A percentile compares a stretch with the other conserved stretches of the same genome.
Evolutionary conservation across 2,329 filamentous ascomycete species (phyloP).

Genomic region (Trichoderma sp.): DNA sequence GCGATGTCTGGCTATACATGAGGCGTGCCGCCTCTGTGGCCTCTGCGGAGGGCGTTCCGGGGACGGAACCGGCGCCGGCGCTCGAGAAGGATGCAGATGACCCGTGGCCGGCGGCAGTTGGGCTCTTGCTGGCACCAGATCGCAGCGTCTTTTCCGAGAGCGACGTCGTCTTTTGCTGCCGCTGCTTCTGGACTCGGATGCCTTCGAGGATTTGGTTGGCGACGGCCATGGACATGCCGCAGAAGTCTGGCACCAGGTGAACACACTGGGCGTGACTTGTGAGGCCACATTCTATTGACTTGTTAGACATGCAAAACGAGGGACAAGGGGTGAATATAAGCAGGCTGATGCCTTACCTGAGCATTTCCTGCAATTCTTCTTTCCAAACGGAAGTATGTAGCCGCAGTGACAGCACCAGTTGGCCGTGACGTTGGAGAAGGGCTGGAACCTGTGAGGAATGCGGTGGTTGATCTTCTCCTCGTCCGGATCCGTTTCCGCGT

Average conservation of each 20-base stretch:
- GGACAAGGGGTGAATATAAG: conserved; percentile 2
- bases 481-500: conserved; percentile 96
- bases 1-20: conserved; percentile 61
- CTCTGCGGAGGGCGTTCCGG: conserved; percentile 40
- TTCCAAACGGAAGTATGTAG: conserved; percentile 90
- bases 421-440: conserved; percentile 96
- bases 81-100: conserved; percentile 42
- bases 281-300: conserved; percentile 74
- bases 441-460: conserved; percentile 94
- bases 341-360: conserved; percentile 60
- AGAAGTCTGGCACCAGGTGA: conserved; percentile 97
- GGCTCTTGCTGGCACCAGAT: conserved; percentile 51
- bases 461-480: conserved; percentile 99
- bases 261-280: conserved; percentile 90
- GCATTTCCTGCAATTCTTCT: conserved; percentile 93
- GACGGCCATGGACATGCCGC: conserved; percentile 97
- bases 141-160: conserved; percentile 71
- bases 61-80: conserved; percentile 13
- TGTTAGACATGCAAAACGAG: conserved; percentile 13
- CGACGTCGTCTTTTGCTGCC: conserved; percentile 58
- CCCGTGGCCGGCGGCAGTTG: conserved; percentile 43
- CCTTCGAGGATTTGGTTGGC: conserved; percentile 92
- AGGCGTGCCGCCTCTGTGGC: conserved; percentile 66
- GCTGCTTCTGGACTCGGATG: conserved; percentile 75
- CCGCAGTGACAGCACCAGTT: conserved; percentile 99